phyloP scores from a whole-genome alignment of 768 basidiomycete species.

The Pulveroboletus sp. region DNA sequence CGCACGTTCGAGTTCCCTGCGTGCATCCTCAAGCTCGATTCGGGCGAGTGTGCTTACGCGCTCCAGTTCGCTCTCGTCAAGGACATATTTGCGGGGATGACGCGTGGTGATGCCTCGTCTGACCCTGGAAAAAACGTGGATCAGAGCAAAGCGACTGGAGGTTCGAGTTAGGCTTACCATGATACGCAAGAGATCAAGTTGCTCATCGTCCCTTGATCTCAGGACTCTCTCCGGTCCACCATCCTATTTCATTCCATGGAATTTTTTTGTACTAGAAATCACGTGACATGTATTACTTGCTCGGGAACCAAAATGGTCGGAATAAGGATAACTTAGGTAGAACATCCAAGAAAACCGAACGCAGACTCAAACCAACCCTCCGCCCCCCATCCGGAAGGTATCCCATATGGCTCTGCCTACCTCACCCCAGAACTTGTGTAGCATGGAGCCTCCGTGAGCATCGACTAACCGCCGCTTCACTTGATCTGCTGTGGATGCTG shows the following conservation, averaged over 20 bases:
- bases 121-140: slow-evolving; percentile 46
- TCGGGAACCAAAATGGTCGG: not conserved
- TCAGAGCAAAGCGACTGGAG: not conserved
- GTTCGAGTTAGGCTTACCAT: slow-evolving; percentile 35
- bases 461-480: slow-evolving; percentile 52
- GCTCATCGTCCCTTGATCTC: slow-evolving; percentile 44
- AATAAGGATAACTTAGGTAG: slow-evolving; percentile 19
- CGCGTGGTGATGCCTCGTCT: slow-evolving; percentile 69
- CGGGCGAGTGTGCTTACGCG: slow-evolving; percentile 84
- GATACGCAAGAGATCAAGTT: slow-evolving; percentile 70
- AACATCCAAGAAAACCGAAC: not conserved
- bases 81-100: slow-evolving; percentile 81
- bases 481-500: slow-evolving; percentile 46
- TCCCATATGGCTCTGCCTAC: slow-evolving; percentile 52
- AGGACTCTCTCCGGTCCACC: not conserved
- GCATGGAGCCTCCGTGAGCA: slow-evolving; percentile 33
- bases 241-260: not conserved
- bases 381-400: slow-evolving; percentile 71
- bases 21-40: slow-evolving; percentile 88
- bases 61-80: slow-evolving; percentile 86
- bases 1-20: slow-evolving; percentile 76
- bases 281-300: slow-evolving; percentile 10
- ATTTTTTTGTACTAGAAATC: slow-evolving; percentile 9
- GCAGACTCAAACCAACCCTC: slow-evolving; percentile 55
- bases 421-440: slow-evolving; percentile 48